These are phyloP conservation scores for Hapsidospora chrysogenum DNA, from an alignment of 495 filamentous ascomycete genomes.

Conservation along the genomic window DNA sequence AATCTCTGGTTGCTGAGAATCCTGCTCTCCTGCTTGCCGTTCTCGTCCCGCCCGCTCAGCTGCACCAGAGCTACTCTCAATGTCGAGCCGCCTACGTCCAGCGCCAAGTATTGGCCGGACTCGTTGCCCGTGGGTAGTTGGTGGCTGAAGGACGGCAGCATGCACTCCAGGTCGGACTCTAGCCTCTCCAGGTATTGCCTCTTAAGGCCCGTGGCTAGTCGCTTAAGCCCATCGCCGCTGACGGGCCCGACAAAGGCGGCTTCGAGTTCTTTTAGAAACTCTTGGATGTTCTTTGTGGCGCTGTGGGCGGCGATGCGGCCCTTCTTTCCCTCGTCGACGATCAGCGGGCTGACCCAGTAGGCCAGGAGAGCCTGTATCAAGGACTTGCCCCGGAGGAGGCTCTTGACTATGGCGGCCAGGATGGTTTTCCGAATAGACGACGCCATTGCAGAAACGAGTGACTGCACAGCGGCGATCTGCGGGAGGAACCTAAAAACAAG, in stretches of 20 bases:
- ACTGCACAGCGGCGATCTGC: constrained; percentile 22
- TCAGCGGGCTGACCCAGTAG: constrained; percentile 25
- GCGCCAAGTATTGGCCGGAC: constrained; percentile 40
- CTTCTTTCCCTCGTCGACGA: constrained; percentile 15
- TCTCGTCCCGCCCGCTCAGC: constrained; percentile 35
- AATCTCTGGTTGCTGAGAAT: constrained; percentile 31
- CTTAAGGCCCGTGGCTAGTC: constrained; percentile 25
- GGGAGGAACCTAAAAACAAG: constrained; percentile 5
- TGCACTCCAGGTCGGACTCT: constrained; percentile 28
- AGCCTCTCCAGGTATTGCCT: constrained; percentile 27
- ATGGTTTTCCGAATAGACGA: constrained; percentile 24
- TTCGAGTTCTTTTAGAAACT: constrained; percentile 19
- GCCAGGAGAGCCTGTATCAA: constrained; percentile 32
- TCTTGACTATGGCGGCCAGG: constrained; percentile 24
- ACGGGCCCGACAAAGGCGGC: constrained; percentile 19
- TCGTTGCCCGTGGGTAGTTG: constrained; percentile 58
- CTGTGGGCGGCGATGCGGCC: constrained; percentile 3
- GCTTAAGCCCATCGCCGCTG: constrained; percentile 16
- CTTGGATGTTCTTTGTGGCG: constrained; percentile 2
- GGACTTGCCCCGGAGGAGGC: constrained; percentile 32
- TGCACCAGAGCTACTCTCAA: constrained; percentile 66
- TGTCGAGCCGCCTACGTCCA: constrained; percentile 62
- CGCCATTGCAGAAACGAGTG: constrained; percentile 28
- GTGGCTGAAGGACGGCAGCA: constrained; percentile 51
- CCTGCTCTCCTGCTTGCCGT: constrained; percentile 10